A percentile compares a stretch with the other conserved stretches of the same genome.
Evolutionary conservation across 139 green algal genomes (phyloP).

Genomic region (Eudorina sp.): DNA sequence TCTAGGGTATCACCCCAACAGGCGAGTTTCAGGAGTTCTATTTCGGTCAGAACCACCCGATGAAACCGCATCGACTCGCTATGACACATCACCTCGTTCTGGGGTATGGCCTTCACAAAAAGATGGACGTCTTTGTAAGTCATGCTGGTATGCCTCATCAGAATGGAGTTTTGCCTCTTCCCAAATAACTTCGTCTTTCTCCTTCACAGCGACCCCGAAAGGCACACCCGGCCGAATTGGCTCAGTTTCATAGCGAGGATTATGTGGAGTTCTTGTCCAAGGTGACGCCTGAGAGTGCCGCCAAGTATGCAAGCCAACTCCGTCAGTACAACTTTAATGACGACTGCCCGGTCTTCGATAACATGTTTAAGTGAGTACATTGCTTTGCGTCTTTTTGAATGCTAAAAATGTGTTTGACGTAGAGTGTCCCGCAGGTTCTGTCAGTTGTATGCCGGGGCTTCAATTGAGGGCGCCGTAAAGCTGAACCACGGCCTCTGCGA

Average conservation of each 20-base stretch:
- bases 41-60: slow-evolving; percentile 97
- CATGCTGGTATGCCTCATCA: not conserved
- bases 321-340: slow-evolving; percentile 88
- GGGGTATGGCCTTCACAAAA: slow-evolving; percentile 93
- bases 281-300: slow-evolving; percentile 80
- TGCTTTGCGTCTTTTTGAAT: not conserved
- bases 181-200: slow-evolving; percentile 56
- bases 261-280: slow-evolving; percentile 89
- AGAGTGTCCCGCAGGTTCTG: slow-evolving; percentile 51
- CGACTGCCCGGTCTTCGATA: slow-evolving; percentile 93
- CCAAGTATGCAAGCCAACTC: slow-evolving; percentile 62
- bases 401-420: not conserved
- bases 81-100: slow-evolving; percentile 97
- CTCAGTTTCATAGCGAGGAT: slow-evolving; percentile 89
- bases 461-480: slow-evolving; percentile 81
- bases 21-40: slow-evolving; percentile 90
- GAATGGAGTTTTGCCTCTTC: not conserved
- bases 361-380: slow-evolving; percentile 72
- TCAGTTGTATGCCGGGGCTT: slow-evolving; percentile 89
- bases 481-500: slow-evolving; percentile 92
- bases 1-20: slow-evolving; percentile 21
- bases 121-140: slow-evolving; percentile 93
- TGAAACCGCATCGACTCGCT: slow-evolving; percentile 96
- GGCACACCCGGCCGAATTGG: slow-evolving; percentile 85
- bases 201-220: slow-evolving; percentile 80